A percentile compares a stretch with the other conserved stretches of the same genome.
Evolutionary conservation across 345 rosid species (phyloP).

Genomic region (Citrus maxima): DNA sequence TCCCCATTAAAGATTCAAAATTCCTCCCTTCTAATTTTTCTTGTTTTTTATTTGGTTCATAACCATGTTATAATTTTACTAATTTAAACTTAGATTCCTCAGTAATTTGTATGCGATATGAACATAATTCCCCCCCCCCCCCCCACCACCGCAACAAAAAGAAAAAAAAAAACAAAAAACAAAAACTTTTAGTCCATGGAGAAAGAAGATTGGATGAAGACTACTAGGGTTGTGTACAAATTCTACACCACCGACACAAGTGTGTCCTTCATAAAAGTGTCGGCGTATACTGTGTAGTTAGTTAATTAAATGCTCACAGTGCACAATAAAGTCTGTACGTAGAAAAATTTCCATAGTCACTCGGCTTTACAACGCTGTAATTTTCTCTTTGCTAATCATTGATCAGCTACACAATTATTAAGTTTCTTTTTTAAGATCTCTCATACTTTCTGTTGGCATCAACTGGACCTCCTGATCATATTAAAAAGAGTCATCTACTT

Average conservation of each 20-base stretch:
- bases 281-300: neutral
- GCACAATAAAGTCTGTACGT: neutral
- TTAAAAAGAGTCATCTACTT: neutral
- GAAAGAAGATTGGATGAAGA: neutral
- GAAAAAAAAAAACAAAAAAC: too few relatives aligned
- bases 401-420: neutral
- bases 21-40: too few relatives aligned
- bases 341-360: neutral
- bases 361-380: neutral
- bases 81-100: too few relatives aligned
- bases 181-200: neutral
- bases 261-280: neutral
- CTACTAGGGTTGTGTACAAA: neutral
- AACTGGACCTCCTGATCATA: too few relatives aligned
- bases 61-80: too few relatives aligned
- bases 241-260: slow-evolving; percentile 8
- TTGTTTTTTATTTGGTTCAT: too few relatives aligned
- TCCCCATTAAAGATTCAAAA: too few relatives aligned
- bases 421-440: too few relatives aligned
- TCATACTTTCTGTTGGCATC: neutral
- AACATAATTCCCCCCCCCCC: too few relatives aligned
- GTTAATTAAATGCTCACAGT: neutral
- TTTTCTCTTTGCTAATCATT: too few relatives aligned
- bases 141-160: too few relatives aligned
- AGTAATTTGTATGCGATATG: too few relatives aligned